phyloP scores from a whole-genome alignment of 1,139 yeast genomes.

The Pneumocystis jirovecii region DNA sequence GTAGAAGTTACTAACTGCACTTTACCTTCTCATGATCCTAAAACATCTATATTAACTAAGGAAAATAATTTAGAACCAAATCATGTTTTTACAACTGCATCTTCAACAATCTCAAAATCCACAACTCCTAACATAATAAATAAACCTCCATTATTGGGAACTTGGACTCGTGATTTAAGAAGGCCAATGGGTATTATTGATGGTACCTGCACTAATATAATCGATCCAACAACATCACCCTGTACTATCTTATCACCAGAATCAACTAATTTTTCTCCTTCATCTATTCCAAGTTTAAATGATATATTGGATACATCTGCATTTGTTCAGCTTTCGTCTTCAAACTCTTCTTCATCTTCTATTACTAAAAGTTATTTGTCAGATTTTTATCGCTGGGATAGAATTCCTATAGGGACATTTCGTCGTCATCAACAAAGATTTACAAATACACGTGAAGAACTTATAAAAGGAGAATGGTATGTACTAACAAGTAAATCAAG shows the following conservation, averaged over 20 bases:
- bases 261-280: neutral
- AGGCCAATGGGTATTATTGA: constrained; percentile 9
- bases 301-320: neutral
- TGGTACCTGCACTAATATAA: constrained; percentile 1
- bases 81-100: neutral
- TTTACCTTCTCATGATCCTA: neutral
- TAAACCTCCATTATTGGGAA: constrained; percentile 10
- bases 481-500: neutral
- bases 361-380: neutral
- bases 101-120: neutral
- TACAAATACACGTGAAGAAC: neutral
- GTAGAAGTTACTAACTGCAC: neutral
- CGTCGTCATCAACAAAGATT: neutral
- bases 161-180: constrained; percentile 9
- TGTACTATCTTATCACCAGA: neutral
- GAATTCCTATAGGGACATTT: neutral
- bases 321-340: neutral
- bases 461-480: neutral
- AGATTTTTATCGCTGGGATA: neutral
- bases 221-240: neutral
- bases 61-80: neutral
- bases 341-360: neutral
- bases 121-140: constrained; percentile 1
- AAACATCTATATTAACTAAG: neutral
- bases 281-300: neutral